Percentiles rank a stretch among this genome's conserved stretches.
These are phyloP conservation scores for Aureobasidium pullulans DNA, from an alignment of 2,329 filamentous ascomycete genomes.

Conservation along the genomic window DNA sequence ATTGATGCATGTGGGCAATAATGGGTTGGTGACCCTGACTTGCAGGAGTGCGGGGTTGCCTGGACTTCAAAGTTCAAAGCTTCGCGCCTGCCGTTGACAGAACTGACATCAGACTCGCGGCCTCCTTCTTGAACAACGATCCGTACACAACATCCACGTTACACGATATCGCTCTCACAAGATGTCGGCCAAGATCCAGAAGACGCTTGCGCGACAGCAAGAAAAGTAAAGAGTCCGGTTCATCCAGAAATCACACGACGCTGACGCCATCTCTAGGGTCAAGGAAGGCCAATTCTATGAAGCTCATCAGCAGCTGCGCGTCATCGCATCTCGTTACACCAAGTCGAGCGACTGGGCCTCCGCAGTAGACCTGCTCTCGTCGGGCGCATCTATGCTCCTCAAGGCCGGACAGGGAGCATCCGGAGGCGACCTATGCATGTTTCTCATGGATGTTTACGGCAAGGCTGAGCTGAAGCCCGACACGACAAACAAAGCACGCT, in stretches of 20 bases:
- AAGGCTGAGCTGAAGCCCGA: conserved; percentile 77
- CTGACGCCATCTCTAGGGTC: conserved; percentile 52
- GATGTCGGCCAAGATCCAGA: conserved; percentile 53
- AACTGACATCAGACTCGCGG: conserved; percentile 1
- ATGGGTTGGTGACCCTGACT: too few relatives aligned
- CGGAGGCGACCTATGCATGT: conserved; percentile 79
- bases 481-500: conserved; percentile 60
- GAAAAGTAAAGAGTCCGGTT: conserved; percentile 49
- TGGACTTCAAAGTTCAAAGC: not conserved
- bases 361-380: conserved; percentile 79
- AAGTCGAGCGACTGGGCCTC: conserved; percentile 78
- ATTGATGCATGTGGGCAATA: too few relatives aligned
- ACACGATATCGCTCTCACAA: not conserved
- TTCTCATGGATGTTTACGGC: conserved; percentile 84
- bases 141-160: not conserved
- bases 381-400: conserved; percentile 76
- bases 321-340: conserved; percentile 87
- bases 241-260: conserved; percentile 7
- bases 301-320: conserved; percentile 95
- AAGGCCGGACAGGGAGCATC: conserved; percentile 90
- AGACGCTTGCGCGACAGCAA: conserved; percentile 68
- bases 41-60: not conserved
- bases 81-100: not conserved
- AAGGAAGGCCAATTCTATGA: conserved; percentile 92
- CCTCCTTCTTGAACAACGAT: not conserved